Percentiles rank a stretch among this genome's conserved stretches.
Conservation (phyloP, 2,329 filamentous ascomycete species). For the Diaporthe citri region DNA sequence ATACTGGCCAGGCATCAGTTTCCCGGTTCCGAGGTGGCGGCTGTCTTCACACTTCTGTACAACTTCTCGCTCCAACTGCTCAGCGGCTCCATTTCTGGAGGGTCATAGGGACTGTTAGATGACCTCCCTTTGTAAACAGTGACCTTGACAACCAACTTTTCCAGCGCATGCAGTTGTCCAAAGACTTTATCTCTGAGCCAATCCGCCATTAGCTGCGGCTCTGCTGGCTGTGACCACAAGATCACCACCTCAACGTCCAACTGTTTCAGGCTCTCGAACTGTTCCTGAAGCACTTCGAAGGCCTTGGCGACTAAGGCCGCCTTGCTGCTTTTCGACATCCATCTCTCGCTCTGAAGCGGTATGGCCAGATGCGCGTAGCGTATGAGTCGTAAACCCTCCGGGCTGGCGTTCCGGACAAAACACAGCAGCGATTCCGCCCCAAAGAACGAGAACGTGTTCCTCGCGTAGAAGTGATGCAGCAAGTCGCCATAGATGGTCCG, state of each 20-base stretch:
- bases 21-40: background rate
- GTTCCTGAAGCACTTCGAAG: background rate
- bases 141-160: background rate
- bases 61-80: background rate
- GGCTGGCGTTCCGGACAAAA: background rate
- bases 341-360: background rate
- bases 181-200: background rate
- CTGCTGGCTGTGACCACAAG: background rate
- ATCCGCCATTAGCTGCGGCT: background rate
- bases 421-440: background rate
- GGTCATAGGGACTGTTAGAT: background rate
- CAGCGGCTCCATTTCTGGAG: background rate
- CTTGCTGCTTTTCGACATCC: background rate
- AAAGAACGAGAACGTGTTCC: background rate
- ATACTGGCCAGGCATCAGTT: background rate
- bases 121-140: background rate
- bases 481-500: background rate
- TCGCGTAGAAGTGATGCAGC: background rate
- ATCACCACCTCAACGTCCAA: background rate
- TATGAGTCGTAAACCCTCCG: background rate
- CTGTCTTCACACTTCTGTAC: background rate
- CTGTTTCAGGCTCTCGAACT: background rate
- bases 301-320: background rate
- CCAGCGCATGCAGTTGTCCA: background rate
- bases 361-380: background rate